phyloP scores from a whole-genome alignment of 352 stramenopile species.

The Pythium pyrilobum region DNA sequence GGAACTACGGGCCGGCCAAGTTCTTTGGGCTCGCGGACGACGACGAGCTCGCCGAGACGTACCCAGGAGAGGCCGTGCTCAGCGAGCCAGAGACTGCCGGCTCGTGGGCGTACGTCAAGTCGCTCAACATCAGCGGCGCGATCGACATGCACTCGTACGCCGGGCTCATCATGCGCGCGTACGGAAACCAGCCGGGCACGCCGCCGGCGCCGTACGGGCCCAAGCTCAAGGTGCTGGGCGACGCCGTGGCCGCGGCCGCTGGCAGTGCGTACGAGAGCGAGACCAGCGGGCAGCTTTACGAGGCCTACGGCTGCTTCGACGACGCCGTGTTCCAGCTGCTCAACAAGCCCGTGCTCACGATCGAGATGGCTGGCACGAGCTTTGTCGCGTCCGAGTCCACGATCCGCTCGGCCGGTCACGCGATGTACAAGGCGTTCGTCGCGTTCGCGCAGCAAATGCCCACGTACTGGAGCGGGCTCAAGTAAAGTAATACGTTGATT shows the following conservation, averaged over 20 bases:
- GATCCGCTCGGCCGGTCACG: conserved; percentile 9
- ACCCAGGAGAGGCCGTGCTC: conserved; percentile 8
- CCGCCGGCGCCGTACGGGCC: conserved; percentile 10
- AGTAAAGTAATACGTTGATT: not conserved
- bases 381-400: conserved; percentile 10
- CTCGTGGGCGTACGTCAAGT: conserved; percentile 12
- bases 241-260: conserved; percentile 9
- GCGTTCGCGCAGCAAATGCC: conserved; percentile 4
- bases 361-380: conserved; percentile 20
- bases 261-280: conserved; percentile 6
- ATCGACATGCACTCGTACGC: conserved; percentile 22
- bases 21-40: conserved; percentile 13
- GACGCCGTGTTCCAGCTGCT: conserved; percentile 20
- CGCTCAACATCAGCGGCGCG: conserved; percentile 7
- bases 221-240: conserved; percentile 15
- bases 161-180: conserved; percentile 15
- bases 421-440: not conserved
- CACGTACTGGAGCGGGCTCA: conserved; percentile 1
- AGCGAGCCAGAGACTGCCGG: conserved; percentile 19
- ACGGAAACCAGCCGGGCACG: conserved; percentile 2
- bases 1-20: conserved; percentile 13
- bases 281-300: conserved; percentile 14
- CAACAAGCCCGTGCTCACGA: conserved; percentile 16
- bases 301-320: conserved; percentile 20
- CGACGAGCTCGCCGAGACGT: conserved; percentile 1